Evolutionary conservation across 2,329 filamentous ascomycete species (phyloP), one percentile per base, ranked within the genome.

Genomic region (Didymosphaeria variabile): DNA sequence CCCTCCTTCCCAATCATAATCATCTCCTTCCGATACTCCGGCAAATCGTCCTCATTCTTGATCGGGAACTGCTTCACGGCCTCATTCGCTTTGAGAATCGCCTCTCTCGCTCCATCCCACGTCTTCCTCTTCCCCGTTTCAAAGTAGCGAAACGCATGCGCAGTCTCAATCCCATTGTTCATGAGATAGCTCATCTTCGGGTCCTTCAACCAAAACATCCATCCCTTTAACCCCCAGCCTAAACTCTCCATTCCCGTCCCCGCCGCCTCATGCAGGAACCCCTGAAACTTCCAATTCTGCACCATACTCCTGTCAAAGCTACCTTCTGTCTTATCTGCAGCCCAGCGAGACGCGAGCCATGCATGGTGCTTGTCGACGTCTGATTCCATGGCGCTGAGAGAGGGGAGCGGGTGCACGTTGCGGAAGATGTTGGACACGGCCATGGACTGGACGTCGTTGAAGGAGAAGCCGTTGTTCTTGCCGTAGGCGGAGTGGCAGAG

Each of bases 141-240:
- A 57, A 80, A 79, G 40, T 78, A 61, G 26, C 77, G 67, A 63
- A 75, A 78, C 1, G 77, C 62, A 63, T 72, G 72, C 15, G 78
- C 72, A 17, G 66, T 73, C 54, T 70, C 67, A 12, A 79, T 62
- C 1, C 77, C 78, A 61, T 74, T 69, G 59, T 74, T 68, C 57
- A 78, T 67, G 45, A 76, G 23, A 29, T 66, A 68, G 36, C 71
- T 77, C 46, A 80, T 66, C 58, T 72, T 65, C 19, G 67, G 67
- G 44, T 80, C 72, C 9, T 60, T 61, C 59, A 69, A 69, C 72
- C 77, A 80, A 53, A 79, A 75, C 56, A 61, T 67, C 78, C 77
- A 79, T 8, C 70, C 76, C 38, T 68, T 62, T 56, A 56, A 59
- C 15, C 69, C 71, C 61, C 69, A 76, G 3, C 75, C 75, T n/a